Evolutionary conservation across 108 stramenopile species (phyloP).

Genomic region (Pseudonitzschia pungens): DNA sequence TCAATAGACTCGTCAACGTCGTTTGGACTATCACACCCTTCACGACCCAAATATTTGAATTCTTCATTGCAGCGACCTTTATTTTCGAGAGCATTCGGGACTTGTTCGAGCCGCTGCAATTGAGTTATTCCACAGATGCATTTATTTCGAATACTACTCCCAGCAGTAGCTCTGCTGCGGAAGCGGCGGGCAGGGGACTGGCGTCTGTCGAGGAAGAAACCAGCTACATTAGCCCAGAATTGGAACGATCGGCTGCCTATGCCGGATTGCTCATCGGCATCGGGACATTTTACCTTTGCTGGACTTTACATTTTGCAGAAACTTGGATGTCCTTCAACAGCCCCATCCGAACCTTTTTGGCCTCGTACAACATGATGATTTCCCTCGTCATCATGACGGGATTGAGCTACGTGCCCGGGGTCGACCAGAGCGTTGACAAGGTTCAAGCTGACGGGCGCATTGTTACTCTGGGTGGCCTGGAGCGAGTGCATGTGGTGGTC

Average conservation of each 20-base stretch:
- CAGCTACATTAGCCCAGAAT: neutral
- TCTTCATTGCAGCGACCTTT: constrained; percentile 59
- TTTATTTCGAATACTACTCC: neutral
- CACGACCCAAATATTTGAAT: constrained; percentile 63
- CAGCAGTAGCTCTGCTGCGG: neutral
- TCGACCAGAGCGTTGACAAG: constrained; percentile 27
- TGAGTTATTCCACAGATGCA: constrained; percentile 9
- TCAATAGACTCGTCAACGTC: constrained; percentile 28
- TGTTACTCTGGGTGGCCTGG: constrained; percentile 18
- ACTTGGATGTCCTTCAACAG: constrained; percentile 41
- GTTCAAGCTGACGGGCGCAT: constrained; percentile 12
- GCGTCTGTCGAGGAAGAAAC: no score
- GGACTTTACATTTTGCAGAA: constrained; percentile 52
- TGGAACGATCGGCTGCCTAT: constrained; percentile 31
- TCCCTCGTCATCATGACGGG: constrained; percentile 45
- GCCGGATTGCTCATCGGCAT: constrained; percentile 43
- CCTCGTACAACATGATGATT: constrained; percentile 54
- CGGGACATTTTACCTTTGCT: constrained; percentile 36
- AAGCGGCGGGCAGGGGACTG: neutral
- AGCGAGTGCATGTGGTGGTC: constrained; percentile 31
- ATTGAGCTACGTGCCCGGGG: constrained; percentile 47
- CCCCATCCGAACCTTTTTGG: constrained; percentile 34
- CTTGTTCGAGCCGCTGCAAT: constrained; percentile 37
- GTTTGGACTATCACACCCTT: constrained; percentile 65
- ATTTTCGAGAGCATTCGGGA: constrained; percentile 42